phyloP scores from a whole-genome alignment of 2,329 filamentous ascomycete genomes.

The Epicoccum sorghinum region DNA sequence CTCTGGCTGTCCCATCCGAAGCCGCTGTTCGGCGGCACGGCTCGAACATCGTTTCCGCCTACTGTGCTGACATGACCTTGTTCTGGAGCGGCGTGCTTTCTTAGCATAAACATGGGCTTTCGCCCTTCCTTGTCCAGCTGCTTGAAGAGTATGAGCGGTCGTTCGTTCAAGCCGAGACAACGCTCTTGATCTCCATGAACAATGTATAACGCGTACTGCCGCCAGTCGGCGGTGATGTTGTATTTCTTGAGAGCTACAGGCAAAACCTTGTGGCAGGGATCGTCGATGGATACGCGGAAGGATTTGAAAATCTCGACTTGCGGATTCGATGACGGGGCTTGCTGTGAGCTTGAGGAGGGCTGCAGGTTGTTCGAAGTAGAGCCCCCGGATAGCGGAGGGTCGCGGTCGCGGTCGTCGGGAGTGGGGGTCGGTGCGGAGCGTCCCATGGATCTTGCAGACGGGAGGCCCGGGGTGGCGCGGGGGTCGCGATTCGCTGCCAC shows the following conservation, averaged over 20 bases:
- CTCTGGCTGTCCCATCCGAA: constrained; percentile 35
- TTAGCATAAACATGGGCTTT: constrained; percentile 99
- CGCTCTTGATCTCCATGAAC: constrained; percentile 98
- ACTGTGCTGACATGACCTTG: constrained; percentile 54
- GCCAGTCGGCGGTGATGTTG: constrained; percentile 97
- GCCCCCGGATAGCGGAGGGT: constrained; percentile 46
- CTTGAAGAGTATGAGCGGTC: constrained; percentile 94
- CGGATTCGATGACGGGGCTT: constrained; percentile 49
- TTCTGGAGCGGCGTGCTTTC: constrained; percentile 65
- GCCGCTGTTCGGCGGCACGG: constrained; percentile 27
- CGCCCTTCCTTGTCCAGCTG: constrained; percentile 95
- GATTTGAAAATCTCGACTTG: constrained; percentile 97
- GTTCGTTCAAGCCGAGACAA: constrained; percentile 88
- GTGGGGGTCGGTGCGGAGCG: constrained; percentile 36
- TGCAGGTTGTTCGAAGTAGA: constrained; percentile 35
- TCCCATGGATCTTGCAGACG: constrained; percentile 39
- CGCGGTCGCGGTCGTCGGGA: constrained; percentile 39
- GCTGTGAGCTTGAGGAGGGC: constrained; percentile 27
- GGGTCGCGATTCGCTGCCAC: constrained; percentile 39
- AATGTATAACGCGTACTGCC: constrained; percentile 96
- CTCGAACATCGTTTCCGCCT: constrained; percentile 41
- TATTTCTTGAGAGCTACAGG: constrained; percentile 97
- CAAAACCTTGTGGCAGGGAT: constrained; percentile 95
- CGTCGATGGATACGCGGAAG: constrained; percentile 96
- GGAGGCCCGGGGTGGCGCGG: constrained; percentile 40